These are phyloP conservation scores for Gilbertella persicaria DNA, from an alignment of 371 early-diverging fungal genomes.

Conservation along the genomic window DNA sequence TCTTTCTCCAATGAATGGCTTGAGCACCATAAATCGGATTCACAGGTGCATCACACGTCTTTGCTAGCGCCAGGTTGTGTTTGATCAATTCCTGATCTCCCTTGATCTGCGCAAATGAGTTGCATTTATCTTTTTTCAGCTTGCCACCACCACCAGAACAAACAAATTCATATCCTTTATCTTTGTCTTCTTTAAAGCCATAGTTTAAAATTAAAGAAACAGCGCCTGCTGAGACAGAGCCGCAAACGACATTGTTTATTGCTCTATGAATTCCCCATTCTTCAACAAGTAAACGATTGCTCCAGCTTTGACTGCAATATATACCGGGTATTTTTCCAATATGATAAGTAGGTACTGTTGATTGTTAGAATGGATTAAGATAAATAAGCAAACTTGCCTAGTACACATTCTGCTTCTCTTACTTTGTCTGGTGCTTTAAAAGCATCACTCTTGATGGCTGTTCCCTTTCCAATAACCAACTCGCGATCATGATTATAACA, in stretches of 20 bases:
- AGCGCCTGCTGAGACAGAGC: constrained; percentile 42
- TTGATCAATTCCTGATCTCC: constrained; percentile 49
- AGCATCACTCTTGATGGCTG: constrained; percentile 26
- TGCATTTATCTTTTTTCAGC: too few species aligned
- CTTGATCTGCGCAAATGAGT: background rate
- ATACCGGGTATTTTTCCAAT: constrained; percentile 65
- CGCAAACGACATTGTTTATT: constrained; percentile 53
- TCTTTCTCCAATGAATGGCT: constrained; percentile 59
- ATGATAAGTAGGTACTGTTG: constrained; percentile 32
- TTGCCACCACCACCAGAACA: constrained; percentile 63
- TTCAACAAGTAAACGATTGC: constrained; percentile 35
- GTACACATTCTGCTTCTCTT: constrained; percentile 41
- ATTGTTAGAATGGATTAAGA: background rate
- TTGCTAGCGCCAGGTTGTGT: constrained; percentile 56
- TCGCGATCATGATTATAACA: constrained; percentile 49
- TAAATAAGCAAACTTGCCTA: too few species aligned
- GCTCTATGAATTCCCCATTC: constrained; percentile 62
- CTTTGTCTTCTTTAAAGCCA: constrained; percentile 57
- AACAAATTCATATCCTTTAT: constrained; percentile 56
- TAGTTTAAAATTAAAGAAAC: constrained; percentile 57
- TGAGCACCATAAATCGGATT: constrained; percentile 37
- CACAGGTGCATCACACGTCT: constrained; percentile 55
- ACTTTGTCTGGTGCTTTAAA: background rate
- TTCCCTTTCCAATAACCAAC: constrained; percentile 39
- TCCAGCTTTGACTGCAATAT: constrained; percentile 59